Evolutionary conservation across 306 rosid genomes (phyloP).

Genomic region (Lathyrus oleraceus): DNA sequence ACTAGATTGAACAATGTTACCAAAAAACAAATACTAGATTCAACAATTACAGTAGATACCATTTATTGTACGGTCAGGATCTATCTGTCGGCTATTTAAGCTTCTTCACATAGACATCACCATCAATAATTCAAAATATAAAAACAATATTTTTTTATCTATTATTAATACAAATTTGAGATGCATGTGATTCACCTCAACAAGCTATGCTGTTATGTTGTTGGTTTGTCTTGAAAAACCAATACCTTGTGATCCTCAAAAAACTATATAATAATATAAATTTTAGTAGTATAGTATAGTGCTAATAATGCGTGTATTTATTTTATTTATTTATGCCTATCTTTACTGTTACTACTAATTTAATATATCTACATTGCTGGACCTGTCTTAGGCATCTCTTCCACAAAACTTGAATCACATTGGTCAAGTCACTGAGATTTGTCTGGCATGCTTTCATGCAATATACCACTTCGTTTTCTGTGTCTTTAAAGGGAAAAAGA

Average conservation of each 20-base stretch:
- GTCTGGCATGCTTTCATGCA: constrained; percentile 83
- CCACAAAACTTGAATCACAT: constrained; percentile 83
- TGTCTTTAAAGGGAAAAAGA: constrained; percentile 48
- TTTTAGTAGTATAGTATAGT: constrained; percentile 18
- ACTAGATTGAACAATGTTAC: constrained; percentile 35
- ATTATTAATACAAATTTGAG: constrained; percentile 40
- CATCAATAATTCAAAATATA: constrained; percentile 34
- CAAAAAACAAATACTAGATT: constrained; percentile 15
- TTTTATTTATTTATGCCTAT: constrained; percentile 22
- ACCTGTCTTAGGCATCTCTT: constrained; percentile 72
- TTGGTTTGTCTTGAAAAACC: constrained; percentile 62
- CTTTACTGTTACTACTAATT: constrained; percentile 39
- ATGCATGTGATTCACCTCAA: constrained; percentile 80
- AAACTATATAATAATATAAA: background rate
- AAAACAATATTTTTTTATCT: no score
- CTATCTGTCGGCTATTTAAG: constrained; percentile 63
- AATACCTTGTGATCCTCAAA: constrained; percentile 65
- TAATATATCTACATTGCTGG: constrained; percentile 64
- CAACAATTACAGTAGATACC: constrained; percentile 46
- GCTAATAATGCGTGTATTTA: constrained; percentile 33
- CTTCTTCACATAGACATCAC: constrained; percentile 40
- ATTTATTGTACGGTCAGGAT: constrained; percentile 61
- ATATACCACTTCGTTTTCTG: constrained; percentile 63
- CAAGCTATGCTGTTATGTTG: constrained; percentile 61
- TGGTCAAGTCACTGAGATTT: constrained; percentile 88